Evolutionary conservation across 1,284 basidiomycete species (phyloP), one percentile per base, ranked within the genome.

Genomic region (Puccinia coronata): DNA sequence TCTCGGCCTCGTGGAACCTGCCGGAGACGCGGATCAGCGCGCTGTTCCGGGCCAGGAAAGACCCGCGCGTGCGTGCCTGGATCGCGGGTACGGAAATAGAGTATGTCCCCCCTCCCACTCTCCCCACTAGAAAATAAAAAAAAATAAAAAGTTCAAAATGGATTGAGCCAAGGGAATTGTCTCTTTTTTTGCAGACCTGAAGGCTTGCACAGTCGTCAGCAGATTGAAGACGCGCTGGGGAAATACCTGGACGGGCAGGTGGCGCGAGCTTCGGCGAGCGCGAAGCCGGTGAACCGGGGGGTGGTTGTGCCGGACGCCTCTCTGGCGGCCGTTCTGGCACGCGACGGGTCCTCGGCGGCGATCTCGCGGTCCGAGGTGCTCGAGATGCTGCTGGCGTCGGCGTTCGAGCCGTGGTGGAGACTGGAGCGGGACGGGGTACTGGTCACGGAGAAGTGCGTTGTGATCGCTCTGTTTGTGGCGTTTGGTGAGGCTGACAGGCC

Each of bases 381-480:
- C 18, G 65, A 67, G 11, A 53, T 55, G 11, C 28, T 78, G 0
- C 43, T 55, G n/a, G 47, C 16, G 8, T 12, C 12, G 12, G 47
- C 61, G 3, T 63, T 78, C 36, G 47, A 78, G 3, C 63, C 59
- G n/a, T 78, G 76, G 76, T 78, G 76, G 76, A 78, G 63, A 67
- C 43, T 78, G n/a, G 23, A 23, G 9, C 41, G 63, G 8, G 49
- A 53, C 36, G 36, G 31, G 16, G 49, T 53, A n/a, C 41, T 78
- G 6, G 31, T 78, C 12, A 28, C 28, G 1, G 61, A 69, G 31
- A 69, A 53, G 76, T 69, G 18, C 8, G 43, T 39, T 23, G 23
- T 6, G 25, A 34, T 51, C 31, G 34, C 36, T 43, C 31, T 59
- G 3, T 49, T 34, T 20, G 6, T 23, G 41, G 28, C 11, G 25